Evolutionary conservation across 495 filamentous ascomycete genomes (phyloP), one percentile per base, ranked within the genome.

Genomic region (Lentithecium fluviatile): DNA sequence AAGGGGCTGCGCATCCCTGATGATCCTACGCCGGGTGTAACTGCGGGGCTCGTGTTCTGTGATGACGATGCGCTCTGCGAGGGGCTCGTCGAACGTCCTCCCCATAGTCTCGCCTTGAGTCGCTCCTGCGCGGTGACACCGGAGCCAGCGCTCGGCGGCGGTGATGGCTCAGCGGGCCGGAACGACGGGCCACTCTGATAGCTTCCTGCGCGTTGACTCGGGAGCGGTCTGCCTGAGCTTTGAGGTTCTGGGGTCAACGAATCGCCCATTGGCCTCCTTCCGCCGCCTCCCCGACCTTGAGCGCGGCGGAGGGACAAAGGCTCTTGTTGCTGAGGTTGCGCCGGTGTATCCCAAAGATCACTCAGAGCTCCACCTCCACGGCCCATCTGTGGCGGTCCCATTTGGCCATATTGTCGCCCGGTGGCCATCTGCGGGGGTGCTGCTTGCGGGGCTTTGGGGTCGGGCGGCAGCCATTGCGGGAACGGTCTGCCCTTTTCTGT

Each of bases 391-490:
- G 56, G 29, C 26, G 52, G 45, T 20, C 62, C 58, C 58, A 58
- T 75, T 64, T 34, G 40, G 3, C 40, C 40, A 15, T 43, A 43
- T 43, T 20, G 71, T 60, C 45, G 75, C 73, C 25, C 73, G 71
- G 77, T 72, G 42, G 58, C 69, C 26, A 60, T 75, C 76, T 74
- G 73, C 69, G 20, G 63, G 77, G 71, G 64, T 79, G 78, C 70
- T 0, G 83, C 80, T 21, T 85, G 78, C 29, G 80, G 82, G 2
- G 82, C 85, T 68, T 88, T 90, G 4, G 91, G 91, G 66, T 91
- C 90, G 13, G 87, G 88, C 24, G 88, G 91, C 11, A 98, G 88
- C 94, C 94, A 98, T 60, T 78, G 74, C 7, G 94, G 94, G 69
- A 90, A 90, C 0, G 88, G 82, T 15, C 85, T 84, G 62, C 85